Evolutionary conservation across 2,329 filamentous ascomycete species (phyloP).

Genomic region (Epicoccum nigrum): DNA sequence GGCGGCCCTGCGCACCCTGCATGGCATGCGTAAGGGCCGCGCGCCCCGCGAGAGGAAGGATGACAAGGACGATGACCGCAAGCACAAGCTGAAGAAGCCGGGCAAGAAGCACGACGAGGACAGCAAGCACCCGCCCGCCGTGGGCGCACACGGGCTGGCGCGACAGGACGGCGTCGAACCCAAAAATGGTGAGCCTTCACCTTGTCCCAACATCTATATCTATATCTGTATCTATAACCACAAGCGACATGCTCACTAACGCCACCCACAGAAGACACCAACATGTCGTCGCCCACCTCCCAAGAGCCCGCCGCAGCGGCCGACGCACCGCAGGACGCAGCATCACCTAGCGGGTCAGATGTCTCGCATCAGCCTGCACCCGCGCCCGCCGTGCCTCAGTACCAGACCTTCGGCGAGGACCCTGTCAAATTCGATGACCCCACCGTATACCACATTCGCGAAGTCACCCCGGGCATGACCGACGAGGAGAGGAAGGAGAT

Average conservation of each 20-base stretch:
- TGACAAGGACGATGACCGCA: conserved; percentile 57
- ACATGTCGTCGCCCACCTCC: conserved; percentile 49
- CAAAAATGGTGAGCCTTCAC: no score
- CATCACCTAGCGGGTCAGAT: conserved; percentile 64
- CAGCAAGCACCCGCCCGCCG: conserved; percentile 64
- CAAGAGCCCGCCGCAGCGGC: conserved; percentile 56
- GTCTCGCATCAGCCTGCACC: conserved; percentile 65
- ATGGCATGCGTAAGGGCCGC: conserved; percentile 67
- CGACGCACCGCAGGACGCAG: conserved; percentile 67
- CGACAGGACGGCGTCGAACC: conserved; percentile 67
- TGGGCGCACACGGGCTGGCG: conserved; percentile 68
- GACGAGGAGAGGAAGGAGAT: conserved; percentile 87
- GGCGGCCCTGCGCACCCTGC: conserved; percentile 73
- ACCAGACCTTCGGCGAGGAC: conserved; percentile 90
- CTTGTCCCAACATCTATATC: no score
- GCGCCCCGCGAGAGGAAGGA: conserved; percentile 59
- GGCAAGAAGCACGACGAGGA: conserved; percentile 80
- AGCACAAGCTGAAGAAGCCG: conserved; percentile 59
- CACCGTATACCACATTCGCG: conserved; percentile 90
- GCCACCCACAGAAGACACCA: conserved; percentile 50
- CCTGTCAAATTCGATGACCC: conserved; percentile 90
- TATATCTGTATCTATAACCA: no score
- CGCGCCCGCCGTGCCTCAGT: conserved; percentile 69
- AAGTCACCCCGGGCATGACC: conserved; percentile 74
- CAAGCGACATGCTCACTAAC: no score